Conservation (phyloP, 1,284 basidiomycete genomes). For the Malassezia dermatis region DNA sequence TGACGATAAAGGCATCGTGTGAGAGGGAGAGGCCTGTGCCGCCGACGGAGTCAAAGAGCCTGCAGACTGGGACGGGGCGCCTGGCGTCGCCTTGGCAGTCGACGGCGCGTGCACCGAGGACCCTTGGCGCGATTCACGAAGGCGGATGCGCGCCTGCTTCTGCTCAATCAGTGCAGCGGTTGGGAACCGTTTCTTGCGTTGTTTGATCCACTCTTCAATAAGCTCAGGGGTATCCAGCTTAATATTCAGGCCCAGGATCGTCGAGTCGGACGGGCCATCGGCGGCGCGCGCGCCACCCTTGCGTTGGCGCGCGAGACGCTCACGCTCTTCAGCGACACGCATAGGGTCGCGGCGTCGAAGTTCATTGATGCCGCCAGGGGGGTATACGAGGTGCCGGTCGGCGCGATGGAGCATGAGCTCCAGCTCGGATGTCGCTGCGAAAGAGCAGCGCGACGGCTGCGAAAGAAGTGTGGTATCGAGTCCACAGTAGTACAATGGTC, state of each 20-base stretch:
- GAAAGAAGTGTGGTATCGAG: background rate
- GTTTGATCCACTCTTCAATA: constrained; percentile 42
- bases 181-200: constrained; percentile 43
- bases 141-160: constrained; percentile 24
- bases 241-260: constrained; percentile 44
- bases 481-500: constrained; percentile 1
- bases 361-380: constrained; percentile 35
- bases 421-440: constrained; percentile 15
- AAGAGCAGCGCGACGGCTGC: background rate
- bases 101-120: too few relatives aligned
- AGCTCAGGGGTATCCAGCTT: constrained; percentile 40
- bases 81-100: too few relatives aligned
- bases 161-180: constrained; percentile 27
- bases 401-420: constrained; percentile 39
- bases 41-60: too few relatives aligned
- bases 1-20: background rate
- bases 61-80: too few relatives aligned
- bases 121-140: constrained; percentile 6
- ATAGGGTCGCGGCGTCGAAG: constrained; percentile 37
- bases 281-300: constrained; percentile 14
- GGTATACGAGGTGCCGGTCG: constrained; percentile 41
- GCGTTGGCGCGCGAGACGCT: constrained; percentile 19
- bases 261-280: constrained; percentile 33
- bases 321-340: constrained; percentile 31
- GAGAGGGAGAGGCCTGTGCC: too few relatives aligned